These are phyloP conservation scores for Wallacemonas sp. DNA, from an alignment of 208 protist species.

Conservation along the genomic window DNA sequence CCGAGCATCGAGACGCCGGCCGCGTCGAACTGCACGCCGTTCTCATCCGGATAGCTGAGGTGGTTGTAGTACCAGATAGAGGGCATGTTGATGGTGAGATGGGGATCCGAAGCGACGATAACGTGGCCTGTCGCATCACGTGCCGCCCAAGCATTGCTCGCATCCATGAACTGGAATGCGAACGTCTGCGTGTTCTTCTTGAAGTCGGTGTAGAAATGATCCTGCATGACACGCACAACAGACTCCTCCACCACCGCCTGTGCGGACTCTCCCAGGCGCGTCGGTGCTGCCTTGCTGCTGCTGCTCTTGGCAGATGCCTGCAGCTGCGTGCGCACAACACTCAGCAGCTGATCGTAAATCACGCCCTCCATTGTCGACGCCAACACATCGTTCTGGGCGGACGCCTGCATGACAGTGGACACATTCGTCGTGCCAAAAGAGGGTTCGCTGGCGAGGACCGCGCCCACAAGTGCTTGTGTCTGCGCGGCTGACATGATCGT, in stretches of 20 bases:
- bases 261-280: background rate
- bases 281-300: background rate
- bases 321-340: constrained; percentile 18
- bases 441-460: background rate
- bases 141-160: constrained; percentile 56
- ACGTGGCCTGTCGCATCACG: constrained; percentile 29
- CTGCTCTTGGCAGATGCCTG: background rate
- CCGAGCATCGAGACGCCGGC: constrained; percentile 45
- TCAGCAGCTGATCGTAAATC: constrained; percentile 34
- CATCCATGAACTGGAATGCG: constrained; percentile 34
- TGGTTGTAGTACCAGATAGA: constrained; percentile 61
- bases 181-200: constrained; percentile 23
- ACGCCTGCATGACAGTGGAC: background rate
- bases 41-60: constrained; percentile 38
- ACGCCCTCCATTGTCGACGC: constrained; percentile 16
- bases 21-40: constrained; percentile 32
- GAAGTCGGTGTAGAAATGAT: constrained; percentile 13
- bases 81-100: constrained; percentile 54
- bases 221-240: constrained; percentile 11
- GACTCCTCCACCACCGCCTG: constrained; percentile 19
- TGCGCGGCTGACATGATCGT: constrained; percentile 38
- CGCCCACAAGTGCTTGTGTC: constrained; percentile 14
- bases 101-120: constrained; percentile 57
- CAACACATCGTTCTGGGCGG: background rate
- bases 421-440: background rate